Evolutionary conservation across 352 stramenopile species (phyloP).

Genomic region (Thraustochytrium sp.): DNA sequence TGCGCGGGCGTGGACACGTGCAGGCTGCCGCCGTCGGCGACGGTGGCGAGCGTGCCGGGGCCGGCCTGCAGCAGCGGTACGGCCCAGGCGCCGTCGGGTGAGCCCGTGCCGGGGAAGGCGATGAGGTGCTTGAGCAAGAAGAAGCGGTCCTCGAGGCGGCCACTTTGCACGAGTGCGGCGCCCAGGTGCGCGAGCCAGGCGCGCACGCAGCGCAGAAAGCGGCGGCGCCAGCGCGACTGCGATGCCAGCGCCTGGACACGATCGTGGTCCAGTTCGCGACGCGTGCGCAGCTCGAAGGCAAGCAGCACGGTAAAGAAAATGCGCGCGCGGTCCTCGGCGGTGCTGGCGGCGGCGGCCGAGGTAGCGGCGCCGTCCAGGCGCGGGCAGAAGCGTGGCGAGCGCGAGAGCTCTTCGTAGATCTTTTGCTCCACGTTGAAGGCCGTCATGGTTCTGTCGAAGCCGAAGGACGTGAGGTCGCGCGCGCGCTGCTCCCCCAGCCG

Average conservation of each 20-base stretch:
- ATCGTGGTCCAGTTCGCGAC: neutral
- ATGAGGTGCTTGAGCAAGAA: slow-evolving; percentile 2
- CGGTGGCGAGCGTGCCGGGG: too few relatives aligned
- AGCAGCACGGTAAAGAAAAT: neutral
- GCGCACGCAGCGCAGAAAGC: neutral
- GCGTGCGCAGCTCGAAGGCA: neutral
- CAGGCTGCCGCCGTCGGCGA: too few relatives aligned
- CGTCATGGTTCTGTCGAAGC: neutral
- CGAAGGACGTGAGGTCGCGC: neutral
- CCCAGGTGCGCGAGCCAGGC: slow-evolving; percentile 1
- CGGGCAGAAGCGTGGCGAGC: neutral
- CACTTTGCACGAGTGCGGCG: slow-evolving; percentile 12
- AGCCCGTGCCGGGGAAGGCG: neutral
- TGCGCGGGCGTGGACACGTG: neutral
- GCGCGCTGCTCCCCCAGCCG: neutral
- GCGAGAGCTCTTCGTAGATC: neutral
- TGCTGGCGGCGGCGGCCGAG: neutral
- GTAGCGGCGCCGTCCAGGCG: neutral
- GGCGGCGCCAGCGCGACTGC: neutral
- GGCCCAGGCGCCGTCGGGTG: neutral
- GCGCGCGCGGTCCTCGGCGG: neutral
- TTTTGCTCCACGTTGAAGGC: slow-evolving; percentile 1
- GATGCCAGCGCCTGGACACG: neutral
- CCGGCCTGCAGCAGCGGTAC: neutral
- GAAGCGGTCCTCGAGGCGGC: neutral